Conservation (phyloP, 2,329 filamentous ascomycete species). For the Aspergillus jensenii region DNA sequence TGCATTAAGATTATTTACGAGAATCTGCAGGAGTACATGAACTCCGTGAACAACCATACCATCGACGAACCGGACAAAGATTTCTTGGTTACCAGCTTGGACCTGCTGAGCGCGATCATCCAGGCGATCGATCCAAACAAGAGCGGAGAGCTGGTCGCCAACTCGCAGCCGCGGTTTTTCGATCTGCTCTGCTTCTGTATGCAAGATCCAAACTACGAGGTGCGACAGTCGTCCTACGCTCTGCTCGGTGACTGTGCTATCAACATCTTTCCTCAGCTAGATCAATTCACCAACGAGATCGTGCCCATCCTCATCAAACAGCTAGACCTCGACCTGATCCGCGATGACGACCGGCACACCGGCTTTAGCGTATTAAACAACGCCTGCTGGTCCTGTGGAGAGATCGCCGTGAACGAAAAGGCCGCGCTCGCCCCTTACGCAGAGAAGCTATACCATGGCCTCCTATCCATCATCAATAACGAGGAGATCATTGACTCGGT, state of each 20-base stretch:
- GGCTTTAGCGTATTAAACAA: slow-evolving; percentile 96
- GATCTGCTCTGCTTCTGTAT: slow-evolving; percentile 88
- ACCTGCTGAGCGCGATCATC: slow-evolving; percentile 88
- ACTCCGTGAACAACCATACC: slow-evolving; percentile 65
- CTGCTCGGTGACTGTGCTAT: slow-evolving; percentile 92
- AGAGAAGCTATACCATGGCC: slow-evolving; percentile 71
- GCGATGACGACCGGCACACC: slow-evolving; percentile 78
- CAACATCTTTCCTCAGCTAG: slow-evolving; percentile 81
- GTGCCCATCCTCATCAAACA: slow-evolving; percentile 80
- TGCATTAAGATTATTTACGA: slow-evolving; percentile 89
- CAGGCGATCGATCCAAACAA: slow-evolving; percentile 77
- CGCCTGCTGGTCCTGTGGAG: slow-evolving; percentile 93
- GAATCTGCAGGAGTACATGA: slow-evolving; percentile 79
- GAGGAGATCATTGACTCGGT: slow-evolving; percentile 82
- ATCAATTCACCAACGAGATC: slow-evolving; percentile 69
- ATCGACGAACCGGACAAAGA: slow-evolving; percentile 89
- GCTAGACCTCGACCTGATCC: slow-evolving; percentile 74
- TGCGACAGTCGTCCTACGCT: slow-evolving; percentile 93
- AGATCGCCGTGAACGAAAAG: slow-evolving; percentile 80
- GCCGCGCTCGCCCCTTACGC: slow-evolving; percentile 73
- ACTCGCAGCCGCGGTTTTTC: slow-evolving; percentile 80
- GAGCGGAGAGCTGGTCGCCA: slow-evolving; percentile 72
- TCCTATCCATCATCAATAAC: slow-evolving; percentile 81
- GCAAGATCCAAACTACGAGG: slow-evolving; percentile 86
- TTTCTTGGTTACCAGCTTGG: slow-evolving; percentile 91